phyloP scores from a whole-genome alignment of 345 rosid species.

The Gossypium arboreum region DNA sequence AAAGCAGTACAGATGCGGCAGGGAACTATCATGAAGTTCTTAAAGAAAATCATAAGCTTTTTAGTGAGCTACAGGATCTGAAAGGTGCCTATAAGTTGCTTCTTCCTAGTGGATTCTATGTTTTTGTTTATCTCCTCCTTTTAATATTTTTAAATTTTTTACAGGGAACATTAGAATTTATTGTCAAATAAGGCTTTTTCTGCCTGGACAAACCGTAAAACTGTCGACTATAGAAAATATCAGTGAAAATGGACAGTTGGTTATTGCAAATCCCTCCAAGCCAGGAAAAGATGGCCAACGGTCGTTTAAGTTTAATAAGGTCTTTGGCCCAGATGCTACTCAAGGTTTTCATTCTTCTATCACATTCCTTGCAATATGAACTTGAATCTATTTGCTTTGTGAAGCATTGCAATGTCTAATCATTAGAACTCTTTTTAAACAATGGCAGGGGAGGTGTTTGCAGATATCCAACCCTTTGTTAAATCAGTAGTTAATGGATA shows the following conservation, averaged over 20 bases:
- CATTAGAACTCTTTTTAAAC: conserved; percentile 12
- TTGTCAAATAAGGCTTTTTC: background rate
- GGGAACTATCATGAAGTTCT: conserved; percentile 67
- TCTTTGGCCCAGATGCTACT: conserved; percentile 60
- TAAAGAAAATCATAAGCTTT: conserved; percentile 73
- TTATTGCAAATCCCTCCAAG: conserved; percentile 63
- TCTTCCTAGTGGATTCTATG: background rate
- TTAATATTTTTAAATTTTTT: background rate
- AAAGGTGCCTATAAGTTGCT: conserved; percentile 48
- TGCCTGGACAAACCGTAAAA: conserved; percentile 20
- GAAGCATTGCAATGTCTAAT: conserved; percentile 19
- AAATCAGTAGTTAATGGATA: conserved; percentile 83
- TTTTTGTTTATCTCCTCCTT: background rate
- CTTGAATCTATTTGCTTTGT: background rate
- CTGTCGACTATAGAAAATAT: conserved; percentile 50
- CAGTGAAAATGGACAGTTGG: conserved; percentile 79
- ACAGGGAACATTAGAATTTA: conserved; percentile 25
- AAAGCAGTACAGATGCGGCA: conserved; percentile 52
- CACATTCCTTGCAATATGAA: conserved; percentile 4
- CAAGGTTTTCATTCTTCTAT: conserved; percentile 56
- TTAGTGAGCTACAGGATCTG: conserved; percentile 87
- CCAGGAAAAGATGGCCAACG: conserved; percentile 71
- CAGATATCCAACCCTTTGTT: conserved; percentile 68
- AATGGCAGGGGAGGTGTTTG: conserved; percentile 67
- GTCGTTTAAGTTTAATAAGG: conserved; percentile 70